Base-by-base conservation (phyloP, 805 yeast species). In the Zygosaccharomyces gambellarensis region DNA sequence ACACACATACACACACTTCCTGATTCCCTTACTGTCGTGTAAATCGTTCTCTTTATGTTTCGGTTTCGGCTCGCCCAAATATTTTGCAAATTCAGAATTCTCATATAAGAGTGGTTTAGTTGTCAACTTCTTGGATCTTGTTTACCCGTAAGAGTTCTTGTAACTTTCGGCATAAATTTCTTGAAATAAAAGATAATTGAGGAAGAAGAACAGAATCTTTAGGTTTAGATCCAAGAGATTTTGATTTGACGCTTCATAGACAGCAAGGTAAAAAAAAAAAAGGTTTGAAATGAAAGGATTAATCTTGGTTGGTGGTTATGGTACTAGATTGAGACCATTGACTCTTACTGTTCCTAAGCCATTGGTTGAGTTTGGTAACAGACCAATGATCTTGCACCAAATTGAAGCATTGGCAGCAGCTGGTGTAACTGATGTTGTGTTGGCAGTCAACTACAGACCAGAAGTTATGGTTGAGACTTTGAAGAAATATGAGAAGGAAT, bases 291-390 rank as follows among this genome's bases (percentile, higher is more conserved):
- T 90, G 97, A 90, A 90, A 79, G 97, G 96, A 71, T 83, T 92
- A 74, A 92, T 92, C 80, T 84, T 92, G 72, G 98, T 92, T 64
- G 99, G 99, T 70, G 99, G 99, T 74, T 94, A 90, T 79, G 99
- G 99, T 80, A 94, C 99, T 68, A 94, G 99, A 79, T 86, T 94
- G 78, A 90, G 99, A 82, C 99, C 99, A 56, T 79, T 94, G 67
- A 90, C 98, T 55, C 78, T 90, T 64, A 89, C 97, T 51, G 80
- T 85, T 58, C 98, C 98, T 71, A 90, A 90, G 76, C 98, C 98
- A 46, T 79, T 90, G 73, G 97, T 90, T 58, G 98, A 92, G 76
- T 94, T 94, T 67, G 99, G 87, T 71, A 94, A 94, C 87, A 87
- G 92, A 77, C 98, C 99, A 67, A 94, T 94, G 99, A 94, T 94